Percentiles rank a stretch among this genome's conserved stretches.
Evolutionary conservation across 2,329 filamentous ascomycete genomes (phyloP).

Genomic region (Ilyonectria sp.): DNA sequence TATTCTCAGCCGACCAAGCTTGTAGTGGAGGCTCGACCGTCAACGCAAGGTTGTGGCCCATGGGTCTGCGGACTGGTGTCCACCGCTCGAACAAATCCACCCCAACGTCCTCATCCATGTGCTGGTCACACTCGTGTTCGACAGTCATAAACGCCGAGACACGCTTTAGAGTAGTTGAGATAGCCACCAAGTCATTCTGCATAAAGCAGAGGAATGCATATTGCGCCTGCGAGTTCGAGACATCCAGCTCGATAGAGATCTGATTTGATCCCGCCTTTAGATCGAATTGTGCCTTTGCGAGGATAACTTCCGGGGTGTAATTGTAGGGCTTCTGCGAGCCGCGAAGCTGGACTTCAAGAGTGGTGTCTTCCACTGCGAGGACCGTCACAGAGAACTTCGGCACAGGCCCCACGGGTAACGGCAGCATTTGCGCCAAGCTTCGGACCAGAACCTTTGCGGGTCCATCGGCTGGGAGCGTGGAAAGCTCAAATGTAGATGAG

Average conservation of each 20-base stretch:
- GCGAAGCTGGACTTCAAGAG: conserved; percentile 41
- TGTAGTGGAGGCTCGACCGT: conserved; percentile 33
- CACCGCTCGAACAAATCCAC: conserved; percentile 46
- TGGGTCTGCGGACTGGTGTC: conserved; percentile 45
- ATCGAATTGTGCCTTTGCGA: conserved; percentile 30
- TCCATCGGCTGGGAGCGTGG: conserved; percentile 37
- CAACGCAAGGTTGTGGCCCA: conserved; percentile 45
- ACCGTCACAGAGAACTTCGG: conserved; percentile 38
- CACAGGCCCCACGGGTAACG: conserved; percentile 34
- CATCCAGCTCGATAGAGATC: conserved; percentile 33
- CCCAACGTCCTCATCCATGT: conserved; percentile 40
- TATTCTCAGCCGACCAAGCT: conserved; percentile 35
- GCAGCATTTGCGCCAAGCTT: conserved; percentile 46
- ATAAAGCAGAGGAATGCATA: conserved; percentile 45
- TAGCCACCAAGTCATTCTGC: conserved; percentile 42
- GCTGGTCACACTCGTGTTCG: conserved; percentile 45
- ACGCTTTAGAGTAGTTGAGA: conserved; percentile 38
- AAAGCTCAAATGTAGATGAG: conserved; percentile 34
- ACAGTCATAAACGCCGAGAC: conserved; percentile 43
- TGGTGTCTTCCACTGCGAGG: conserved; percentile 37
- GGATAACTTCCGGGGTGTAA: conserved; percentile 44
- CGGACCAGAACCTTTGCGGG: conserved; percentile 44
- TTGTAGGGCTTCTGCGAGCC: conserved; percentile 46
- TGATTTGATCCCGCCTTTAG: conserved; percentile 38
- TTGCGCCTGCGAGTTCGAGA: conserved; percentile 43